These are phyloP conservation scores for Mikania micrantha DNA, from an alignment of 129 eudicot species.

Conservation along the genomic window DNA sequence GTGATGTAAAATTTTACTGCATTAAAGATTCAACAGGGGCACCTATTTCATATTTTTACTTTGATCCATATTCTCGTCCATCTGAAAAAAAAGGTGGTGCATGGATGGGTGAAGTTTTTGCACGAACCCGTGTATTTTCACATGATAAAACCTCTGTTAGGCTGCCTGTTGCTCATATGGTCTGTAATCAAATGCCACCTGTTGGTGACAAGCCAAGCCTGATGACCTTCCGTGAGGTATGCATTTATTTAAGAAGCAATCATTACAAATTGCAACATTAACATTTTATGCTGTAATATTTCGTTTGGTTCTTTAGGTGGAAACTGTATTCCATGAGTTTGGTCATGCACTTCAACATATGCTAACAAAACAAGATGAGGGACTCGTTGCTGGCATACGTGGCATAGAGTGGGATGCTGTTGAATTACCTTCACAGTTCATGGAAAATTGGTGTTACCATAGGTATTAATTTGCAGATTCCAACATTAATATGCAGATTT, in stretches of 20 bases:
- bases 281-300: neutral
- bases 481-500: neutral
- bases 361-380: slow-evolving; percentile 96
- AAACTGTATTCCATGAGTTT: slow-evolving; percentile 97
- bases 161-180: slow-evolving; percentile 96
- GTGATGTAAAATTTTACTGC: slow-evolving; percentile 70
- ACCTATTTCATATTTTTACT: slow-evolving; percentile 84
- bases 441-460: slow-evolving; percentile 99
- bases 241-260: neutral
- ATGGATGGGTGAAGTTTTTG: slow-evolving; percentile 95
- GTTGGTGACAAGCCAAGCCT: slow-evolving; percentile 95
- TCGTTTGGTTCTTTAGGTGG: slow-evolving; percentile 43
- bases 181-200: slow-evolving; percentile 97
- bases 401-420: slow-evolving; percentile 99
- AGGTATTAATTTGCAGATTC: slow-evolving; percentile 37
- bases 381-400: slow-evolving; percentile 95
- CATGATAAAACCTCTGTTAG: slow-evolving; percentile 64
- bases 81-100: slow-evolving; percentile 95
- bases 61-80: slow-evolving; percentile 97
- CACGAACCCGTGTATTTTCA: slow-evolving; percentile 78
- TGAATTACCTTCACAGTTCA: slow-evolving; percentile 93
- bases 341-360: slow-evolving; percentile 98
- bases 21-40: slow-evolving; percentile 74
- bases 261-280: neutral
- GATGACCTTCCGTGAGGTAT: slow-evolving; percentile 97